phyloP scores from a whole-genome alignment of 2,329 filamentous ascomycete species.

The Fonsecaea nubica region DNA sequence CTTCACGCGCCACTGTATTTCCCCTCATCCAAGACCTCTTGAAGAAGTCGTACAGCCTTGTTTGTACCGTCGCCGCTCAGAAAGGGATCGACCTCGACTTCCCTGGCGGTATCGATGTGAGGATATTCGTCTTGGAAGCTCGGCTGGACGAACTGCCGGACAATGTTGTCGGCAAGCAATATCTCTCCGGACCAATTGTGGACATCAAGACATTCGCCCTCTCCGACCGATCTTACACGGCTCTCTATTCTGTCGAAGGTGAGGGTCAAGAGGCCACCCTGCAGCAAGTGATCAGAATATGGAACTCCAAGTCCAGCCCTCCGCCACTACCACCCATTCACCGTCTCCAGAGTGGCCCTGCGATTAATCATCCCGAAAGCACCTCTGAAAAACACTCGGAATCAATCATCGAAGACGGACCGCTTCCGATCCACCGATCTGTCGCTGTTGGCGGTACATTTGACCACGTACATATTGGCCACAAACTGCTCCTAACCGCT shows the following conservation, averaged over 20 bases:
- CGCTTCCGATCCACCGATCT: conserved; percentile 57
- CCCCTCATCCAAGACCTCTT: conserved; percentile 67
- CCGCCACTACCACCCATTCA: conserved; percentile 1
- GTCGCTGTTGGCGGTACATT: conserved; percentile 93
- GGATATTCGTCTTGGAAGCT: conserved; percentile 70
- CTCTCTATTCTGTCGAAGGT: conserved; percentile 41
- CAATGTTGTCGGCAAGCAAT: conserved; percentile 23
- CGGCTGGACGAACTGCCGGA: conserved; percentile 17
- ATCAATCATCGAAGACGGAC: conserved; percentile 15
- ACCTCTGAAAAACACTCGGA: not conserved
- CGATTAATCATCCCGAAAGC: conserved; percentile 13
- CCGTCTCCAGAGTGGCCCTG: conserved; percentile 28
- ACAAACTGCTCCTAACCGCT: conserved; percentile 95
- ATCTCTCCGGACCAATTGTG: conserved; percentile 56
- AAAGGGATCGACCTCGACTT: conserved; percentile 68
- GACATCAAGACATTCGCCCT: conserved; percentile 56
- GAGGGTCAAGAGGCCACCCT: conserved; percentile 53
- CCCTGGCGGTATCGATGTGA: conserved; percentile 74
- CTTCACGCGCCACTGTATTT: conserved; percentile 33
- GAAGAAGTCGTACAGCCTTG: conserved; percentile 77
- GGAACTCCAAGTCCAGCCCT: conserved; percentile 29
- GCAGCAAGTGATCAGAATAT: conserved; percentile 44
- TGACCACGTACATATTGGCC: conserved; percentile 92
- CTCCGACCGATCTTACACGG: conserved; percentile 40
- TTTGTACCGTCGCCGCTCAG: conserved; percentile 73